These are phyloP conservation scores for Ophiocordyceps camponoti-rufipedis DNA, from an alignment of 2,329 filamentous ascomycete species.

Conservation along the genomic window DNA sequence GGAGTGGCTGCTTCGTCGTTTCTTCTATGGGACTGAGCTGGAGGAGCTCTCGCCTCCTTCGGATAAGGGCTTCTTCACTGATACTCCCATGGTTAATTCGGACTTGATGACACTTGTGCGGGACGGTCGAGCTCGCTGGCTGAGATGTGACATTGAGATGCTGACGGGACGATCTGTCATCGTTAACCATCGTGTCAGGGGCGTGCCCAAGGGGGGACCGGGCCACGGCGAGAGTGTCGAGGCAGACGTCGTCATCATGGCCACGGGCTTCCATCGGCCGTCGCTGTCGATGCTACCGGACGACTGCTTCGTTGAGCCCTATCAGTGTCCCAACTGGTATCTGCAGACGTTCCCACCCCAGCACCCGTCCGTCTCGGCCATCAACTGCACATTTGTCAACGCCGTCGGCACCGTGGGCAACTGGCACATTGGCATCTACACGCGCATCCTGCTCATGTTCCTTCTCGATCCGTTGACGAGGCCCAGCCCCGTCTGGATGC, in stretches of 20 bases:
- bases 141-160: conserved; percentile 59
- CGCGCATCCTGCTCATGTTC: conserved; percentile 72
- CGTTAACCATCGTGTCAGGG: conserved; percentile 54
- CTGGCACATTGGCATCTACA: conserved; percentile 84
- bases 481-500: conserved; percentile 57
- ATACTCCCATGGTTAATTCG: conserved; percentile 77
- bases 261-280: conserved; percentile 64
- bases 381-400: conserved; percentile 68
- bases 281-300: conserved; percentile 55
- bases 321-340: conserved; percentile 73
- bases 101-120: conserved; percentile 63
- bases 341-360: conserved; percentile 67
- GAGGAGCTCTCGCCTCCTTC: conserved; percentile 48
- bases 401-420: conserved; percentile 72
- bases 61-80: conserved; percentile 58
- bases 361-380: conserved; percentile 57
- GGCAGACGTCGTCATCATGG: conserved; percentile 65
- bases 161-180: conserved; percentile 45
- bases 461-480: conserved; percentile 60
- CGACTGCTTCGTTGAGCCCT: conserved; percentile 55
- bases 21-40: conserved; percentile 68
- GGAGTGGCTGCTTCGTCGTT: conserved; percentile 51
- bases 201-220: conserved; percentile 59
- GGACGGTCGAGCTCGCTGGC: conserved; percentile 54
- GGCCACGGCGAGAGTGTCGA: conserved; percentile 47